Evolutionary conservation across 345 rosid genomes (phyloP).

Genomic region (Pseudoturritis turrita): DNA sequence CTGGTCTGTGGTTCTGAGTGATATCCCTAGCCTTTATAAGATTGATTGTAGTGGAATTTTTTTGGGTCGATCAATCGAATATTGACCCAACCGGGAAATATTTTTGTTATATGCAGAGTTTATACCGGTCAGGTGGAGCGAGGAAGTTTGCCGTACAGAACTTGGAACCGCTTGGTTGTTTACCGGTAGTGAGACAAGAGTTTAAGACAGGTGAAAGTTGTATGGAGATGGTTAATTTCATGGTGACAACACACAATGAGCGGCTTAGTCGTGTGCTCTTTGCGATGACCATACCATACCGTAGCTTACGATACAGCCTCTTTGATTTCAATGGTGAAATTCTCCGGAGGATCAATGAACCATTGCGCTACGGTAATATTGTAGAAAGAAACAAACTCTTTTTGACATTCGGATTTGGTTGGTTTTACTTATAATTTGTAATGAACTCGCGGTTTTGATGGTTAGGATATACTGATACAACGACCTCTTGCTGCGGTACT

Average conservation of each 20-base stretch:
- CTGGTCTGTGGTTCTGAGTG: neutral
- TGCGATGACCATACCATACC: neutral
- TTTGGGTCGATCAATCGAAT: neutral
- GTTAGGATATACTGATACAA: conserved; percentile 30
- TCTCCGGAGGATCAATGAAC: conserved; percentile 22
- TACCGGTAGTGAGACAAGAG: conserved; percentile 27
- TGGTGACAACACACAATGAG: conserved; percentile 27
- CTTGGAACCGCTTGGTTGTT: conserved; percentile 31
- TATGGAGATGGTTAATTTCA: conserved; percentile 13
- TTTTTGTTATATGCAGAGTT: conserved; percentile 3
- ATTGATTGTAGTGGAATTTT: neutral
- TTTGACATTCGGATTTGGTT: neutral
- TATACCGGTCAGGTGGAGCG: conserved; percentile 30
- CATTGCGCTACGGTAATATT: conserved; percentile 6
- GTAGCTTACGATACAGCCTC: conserved; percentile 16
- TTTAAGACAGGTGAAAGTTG: conserved; percentile 19
- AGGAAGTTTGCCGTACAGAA: conserved; percentile 33
- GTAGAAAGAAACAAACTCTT: neutral
- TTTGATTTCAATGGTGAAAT: conserved; percentile 26
- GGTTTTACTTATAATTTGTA: neutral
- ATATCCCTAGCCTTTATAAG: neutral
- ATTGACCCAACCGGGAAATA: neutral
- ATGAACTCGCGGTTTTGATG: neutral
- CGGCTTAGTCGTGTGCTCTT: neutral
- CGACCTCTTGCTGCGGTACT: conserved; percentile 28